phyloP scores from a whole-genome alignment of 2,329 filamentous ascomycete species.

The Biscogniauxia mediterranea region DNA sequence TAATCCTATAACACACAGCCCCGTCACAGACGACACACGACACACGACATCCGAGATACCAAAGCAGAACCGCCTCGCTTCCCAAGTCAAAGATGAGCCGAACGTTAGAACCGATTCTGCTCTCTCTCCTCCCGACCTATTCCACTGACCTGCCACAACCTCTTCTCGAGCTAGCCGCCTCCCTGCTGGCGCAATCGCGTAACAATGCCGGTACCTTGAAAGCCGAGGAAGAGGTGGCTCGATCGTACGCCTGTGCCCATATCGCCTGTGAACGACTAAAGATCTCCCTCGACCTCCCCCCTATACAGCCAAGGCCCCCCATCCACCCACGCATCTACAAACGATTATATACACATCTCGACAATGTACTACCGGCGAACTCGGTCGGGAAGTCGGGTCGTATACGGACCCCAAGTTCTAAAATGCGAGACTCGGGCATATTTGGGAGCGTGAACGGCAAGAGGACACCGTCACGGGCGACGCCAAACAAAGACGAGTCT shows the following conservation, averaged over 20 bases:
- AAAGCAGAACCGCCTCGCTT: too few species aligned
- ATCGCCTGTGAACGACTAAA: constrained; percentile 87
- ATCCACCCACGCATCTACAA: constrained; percentile 80
- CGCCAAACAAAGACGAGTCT: constrained; percentile 46
- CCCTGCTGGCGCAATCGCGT: constrained; percentile 77
- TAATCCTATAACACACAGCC: too few species aligned
- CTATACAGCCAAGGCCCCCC: constrained; percentile 72
- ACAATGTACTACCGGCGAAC: constrained; percentile 60
- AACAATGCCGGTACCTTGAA: constrained; percentile 75
- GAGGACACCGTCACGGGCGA: constrained; percentile 39
- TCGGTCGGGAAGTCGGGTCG: constrained; percentile 24
- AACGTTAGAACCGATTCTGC: constrained; percentile 69
- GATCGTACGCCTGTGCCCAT: constrained; percentile 80
- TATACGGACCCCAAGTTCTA: constrained; percentile 34
- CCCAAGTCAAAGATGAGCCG: constrained; percentile 63
- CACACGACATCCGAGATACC: too few species aligned
- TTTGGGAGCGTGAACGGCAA: constrained; percentile 31
- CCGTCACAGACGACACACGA: too few species aligned
- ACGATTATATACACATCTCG: constrained; percentile 77
- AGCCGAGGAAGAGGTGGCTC: constrained; percentile 82
- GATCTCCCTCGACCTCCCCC: constrained; percentile 71
- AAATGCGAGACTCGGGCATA: constrained; percentile 36
- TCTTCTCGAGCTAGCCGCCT: constrained; percentile 70
- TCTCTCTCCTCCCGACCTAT: constrained; percentile 72
- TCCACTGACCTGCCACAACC: constrained; percentile 64